Percentiles rank a stretch among this genome's conserved stretches.
phyloP scores from a whole-genome alignment of 2,329 filamentous ascomycete species.

The Lasiodiplodia hormozganensis region DNA sequence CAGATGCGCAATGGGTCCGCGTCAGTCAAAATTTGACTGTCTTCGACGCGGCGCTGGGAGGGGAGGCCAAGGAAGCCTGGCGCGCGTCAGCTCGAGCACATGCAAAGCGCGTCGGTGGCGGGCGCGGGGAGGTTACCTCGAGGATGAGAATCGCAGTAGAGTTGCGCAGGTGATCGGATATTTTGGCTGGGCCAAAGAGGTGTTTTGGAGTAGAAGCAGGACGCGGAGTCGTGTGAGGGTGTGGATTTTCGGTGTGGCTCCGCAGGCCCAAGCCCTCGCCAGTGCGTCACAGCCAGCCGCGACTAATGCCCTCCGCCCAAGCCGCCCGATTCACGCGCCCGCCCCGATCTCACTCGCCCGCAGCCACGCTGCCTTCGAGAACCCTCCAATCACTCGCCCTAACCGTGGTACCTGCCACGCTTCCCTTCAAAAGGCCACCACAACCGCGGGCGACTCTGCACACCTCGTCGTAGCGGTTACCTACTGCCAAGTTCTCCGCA shows the following conservation, averaged over 20 bases:
- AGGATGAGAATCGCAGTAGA: background rate
- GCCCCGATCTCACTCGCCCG: background rate
- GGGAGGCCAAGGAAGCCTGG: conserved; percentile 17
- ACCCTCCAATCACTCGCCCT: background rate
- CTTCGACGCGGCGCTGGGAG: conserved; percentile 22
- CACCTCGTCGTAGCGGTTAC: background rate
- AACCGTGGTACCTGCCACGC: background rate
- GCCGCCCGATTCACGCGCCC: conserved; percentile 11
- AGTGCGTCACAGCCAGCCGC: conserved; percentile 15
- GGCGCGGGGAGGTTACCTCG: conserved; percentile 16
- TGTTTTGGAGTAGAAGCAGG: conserved; percentile 1
- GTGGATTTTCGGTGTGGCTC: conserved; percentile 28
- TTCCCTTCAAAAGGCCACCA: background rate
- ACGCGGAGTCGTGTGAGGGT: conserved; percentile 22
- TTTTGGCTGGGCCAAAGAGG: background rate
- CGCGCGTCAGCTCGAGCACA: conserved; percentile 15
- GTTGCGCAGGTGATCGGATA: background rate
- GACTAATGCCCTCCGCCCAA: background rate
- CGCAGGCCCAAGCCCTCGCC: background rate
- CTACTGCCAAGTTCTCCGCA: conserved; percentile 13
- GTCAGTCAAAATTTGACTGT: conserved; percentile 28
- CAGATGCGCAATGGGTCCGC: conserved; percentile 23
- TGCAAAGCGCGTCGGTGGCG: background rate
- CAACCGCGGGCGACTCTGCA: background rate
- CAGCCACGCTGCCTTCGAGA: background rate